Base-by-base conservation (phyloP, 176 grass and related monocot genomes). In the Carex myosuroides region DNA sequence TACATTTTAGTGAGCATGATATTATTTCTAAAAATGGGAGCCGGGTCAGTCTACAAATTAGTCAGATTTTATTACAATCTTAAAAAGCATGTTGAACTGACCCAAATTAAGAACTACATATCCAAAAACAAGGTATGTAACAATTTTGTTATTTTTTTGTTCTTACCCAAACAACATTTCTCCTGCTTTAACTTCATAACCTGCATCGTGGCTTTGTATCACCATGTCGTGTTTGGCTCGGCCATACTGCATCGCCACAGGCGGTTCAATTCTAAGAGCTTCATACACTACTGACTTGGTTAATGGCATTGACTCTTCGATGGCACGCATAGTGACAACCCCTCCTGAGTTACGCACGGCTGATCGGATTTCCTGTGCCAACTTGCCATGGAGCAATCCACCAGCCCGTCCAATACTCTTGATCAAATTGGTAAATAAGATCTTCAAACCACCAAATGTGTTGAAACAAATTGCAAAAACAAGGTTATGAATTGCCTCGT, bases 391-490 rank as follows among this genome's bases (percentile, higher is more conserved):
- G 59, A 86, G 64, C 2, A 33, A 84, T 1, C 83, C 93, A 3
- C 97, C 97, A 13, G 93, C 97, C 9, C 97, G 97, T 6, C 97
- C 97, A 71, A 99, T 77, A 87, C 78, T 94, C 85, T 99, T 99
- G 26, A 99, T 50, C 60, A 99, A 20, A 35, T 83, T 64, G 17
- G 97, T 88, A 84, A 99, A 91, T 68, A 96, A 60, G 60, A 99
- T 77, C 67, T 88, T 99, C 80, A 99, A 85, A 3, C 97, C 97
- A 70, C 97, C 90, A 83, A 94, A 99, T 52, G 97, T 88, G 87
- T 99, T 99, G 93, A 99, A 99, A 92, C 93, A 96, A 79, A 89
- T 88, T 30, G 97, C 97, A 84, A 96, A 99, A 26, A 99, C n/a
- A 84, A 99, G 87, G 90, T 99, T 99, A 86, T 99, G 97, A 53